A percentile compares a stretch with the other conserved stretches of the same genome.
Conservation (phyloP, 2,329 filamentous ascomycete species). For the Ophiocordyceps camponoti-rufipedis region DNA sequence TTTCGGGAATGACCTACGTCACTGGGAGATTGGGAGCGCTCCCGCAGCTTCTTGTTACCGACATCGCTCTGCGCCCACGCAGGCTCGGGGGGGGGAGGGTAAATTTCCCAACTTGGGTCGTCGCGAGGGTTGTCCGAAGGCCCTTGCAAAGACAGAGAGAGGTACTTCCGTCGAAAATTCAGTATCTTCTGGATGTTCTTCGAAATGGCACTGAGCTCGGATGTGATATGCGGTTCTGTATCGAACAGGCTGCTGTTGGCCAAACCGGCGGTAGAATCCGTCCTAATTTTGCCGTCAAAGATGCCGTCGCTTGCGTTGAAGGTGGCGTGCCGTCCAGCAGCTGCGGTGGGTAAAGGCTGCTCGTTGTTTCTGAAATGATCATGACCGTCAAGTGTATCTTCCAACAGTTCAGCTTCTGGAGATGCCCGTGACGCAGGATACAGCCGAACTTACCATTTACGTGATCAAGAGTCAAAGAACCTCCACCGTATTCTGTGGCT, state of each 20-base stretch:
- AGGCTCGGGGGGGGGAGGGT: slow-evolving; percentile 79
- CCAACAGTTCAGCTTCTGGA: not conserved
- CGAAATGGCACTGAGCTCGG: slow-evolving; percentile 74
- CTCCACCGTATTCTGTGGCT: slow-evolving; percentile 17
- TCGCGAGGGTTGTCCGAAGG: slow-evolving; percentile 79
- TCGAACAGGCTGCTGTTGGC: slow-evolving; percentile 50
- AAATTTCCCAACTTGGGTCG: slow-evolving; percentile 66
- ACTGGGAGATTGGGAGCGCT: slow-evolving; percentile 2
- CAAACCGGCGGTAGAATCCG: slow-evolving; percentile 31
- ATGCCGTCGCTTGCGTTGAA: slow-evolving; percentile 15
- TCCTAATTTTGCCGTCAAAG: slow-evolving; percentile 14
- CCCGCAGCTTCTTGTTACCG: slow-evolving; percentile 3
- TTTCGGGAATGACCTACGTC: not conserved
- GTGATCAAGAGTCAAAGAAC: slow-evolving; percentile 14
- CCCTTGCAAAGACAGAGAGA: slow-evolving; percentile 66
- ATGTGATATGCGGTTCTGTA: slow-evolving; percentile 61
- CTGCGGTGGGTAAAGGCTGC: not conserved
- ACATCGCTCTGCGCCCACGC: slow-evolving; percentile 42
- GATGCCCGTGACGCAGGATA: not conserved
- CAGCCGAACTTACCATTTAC: slow-evolving; percentile 6
- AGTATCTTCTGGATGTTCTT: slow-evolving; percentile 81
- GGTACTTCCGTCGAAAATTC: slow-evolving; percentile 76
- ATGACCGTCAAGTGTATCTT: slow-evolving; percentile 4
- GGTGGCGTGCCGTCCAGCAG: not conserved
- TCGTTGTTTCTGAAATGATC: slow-evolving; percentile 1